Conservation (phyloP, 164 flowering plant species). For the Aristolochia contorta region DNA sequence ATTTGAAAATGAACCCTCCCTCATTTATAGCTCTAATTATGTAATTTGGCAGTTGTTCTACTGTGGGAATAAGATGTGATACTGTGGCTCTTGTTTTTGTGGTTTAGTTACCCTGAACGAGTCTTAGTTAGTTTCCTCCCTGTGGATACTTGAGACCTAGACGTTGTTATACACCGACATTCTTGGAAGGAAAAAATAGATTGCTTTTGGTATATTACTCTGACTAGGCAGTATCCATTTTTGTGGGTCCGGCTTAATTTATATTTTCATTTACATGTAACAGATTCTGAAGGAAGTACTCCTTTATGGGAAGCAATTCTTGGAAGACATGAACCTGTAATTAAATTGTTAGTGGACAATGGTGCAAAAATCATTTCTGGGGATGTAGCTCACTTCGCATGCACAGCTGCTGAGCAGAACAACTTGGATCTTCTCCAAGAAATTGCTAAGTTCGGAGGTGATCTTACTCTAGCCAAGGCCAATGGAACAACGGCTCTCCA, state of each 20-base stretch:
- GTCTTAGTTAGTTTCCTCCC: background rate
- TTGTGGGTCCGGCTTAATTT: background rate
- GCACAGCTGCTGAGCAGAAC: slow-evolving; percentile 66
- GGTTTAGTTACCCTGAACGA: background rate
- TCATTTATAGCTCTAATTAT: too few species aligned
- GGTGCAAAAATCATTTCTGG: slow-evolving; percentile 45
- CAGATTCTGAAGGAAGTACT: slow-evolving; percentile 69
- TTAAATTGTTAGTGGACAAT: slow-evolving; percentile 35
- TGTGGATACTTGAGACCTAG: background rate
- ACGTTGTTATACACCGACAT: background rate
- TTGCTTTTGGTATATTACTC: background rate
- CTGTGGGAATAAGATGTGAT: too few species aligned
- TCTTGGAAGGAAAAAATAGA: background rate
- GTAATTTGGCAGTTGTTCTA: too few species aligned
- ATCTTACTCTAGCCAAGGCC: slow-evolving; percentile 33
- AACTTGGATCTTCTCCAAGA: slow-evolving; percentile 44
- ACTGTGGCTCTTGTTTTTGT: background rate
- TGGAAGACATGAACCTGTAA: slow-evolving; percentile 37
- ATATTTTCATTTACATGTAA: background rate
- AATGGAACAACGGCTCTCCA: slow-evolving; percentile 73
- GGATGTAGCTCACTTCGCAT: slow-evolving; percentile 58
- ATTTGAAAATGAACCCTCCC: too few species aligned
- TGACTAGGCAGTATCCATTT: background rate
- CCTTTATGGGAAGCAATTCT: slow-evolving; percentile 84
- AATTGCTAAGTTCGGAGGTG: slow-evolving; percentile 40